Evolutionary conservation across 2,329 filamentous ascomycete genomes (phyloP).

Genomic region (Phaeosphaeriaceae sp.): DNA sequence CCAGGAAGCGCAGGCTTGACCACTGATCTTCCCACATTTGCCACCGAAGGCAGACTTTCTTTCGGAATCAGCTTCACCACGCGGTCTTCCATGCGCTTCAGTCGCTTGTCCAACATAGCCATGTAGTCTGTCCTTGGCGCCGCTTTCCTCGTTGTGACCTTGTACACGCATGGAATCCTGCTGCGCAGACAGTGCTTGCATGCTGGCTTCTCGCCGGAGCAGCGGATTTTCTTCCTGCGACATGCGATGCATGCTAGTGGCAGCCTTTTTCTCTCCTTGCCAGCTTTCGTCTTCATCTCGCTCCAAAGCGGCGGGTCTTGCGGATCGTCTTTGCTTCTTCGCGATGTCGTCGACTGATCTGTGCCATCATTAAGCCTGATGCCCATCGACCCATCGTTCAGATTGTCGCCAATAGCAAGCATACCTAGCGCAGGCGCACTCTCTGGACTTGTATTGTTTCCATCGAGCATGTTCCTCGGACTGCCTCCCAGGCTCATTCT

Average conservation of each 20-base stretch:
- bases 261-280: constrained; percentile 92
- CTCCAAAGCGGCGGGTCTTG: constrained; percentile 56
- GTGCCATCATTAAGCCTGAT: constrained; percentile 38
- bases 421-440: constrained; percentile 40
- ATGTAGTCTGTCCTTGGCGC: constrained; percentile 97
- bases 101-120: constrained; percentile 95
- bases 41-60: constrained; percentile 74
- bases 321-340: constrained; percentile 39
- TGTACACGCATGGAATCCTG: constrained; percentile 95
- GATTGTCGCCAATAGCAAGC: constrained; percentile 38
- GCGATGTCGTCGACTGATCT: constrained; percentile 30
- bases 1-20: constrained; percentile 79
- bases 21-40: constrained; percentile 76
- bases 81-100: constrained; percentile 97
- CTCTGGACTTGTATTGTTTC: constrained; percentile 46
- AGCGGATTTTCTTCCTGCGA: constrained; percentile 95
- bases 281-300: constrained; percentile 71
- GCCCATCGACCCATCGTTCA: constrained; percentile 35
- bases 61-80: constrained; percentile 96
- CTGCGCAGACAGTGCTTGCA: constrained; percentile 96
- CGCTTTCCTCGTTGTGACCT: constrained; percentile 92
- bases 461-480: constrained; percentile 37
- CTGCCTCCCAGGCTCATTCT: constrained; percentile 44
- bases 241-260: constrained; percentile 96
- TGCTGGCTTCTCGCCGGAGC: constrained; percentile 95